phyloP scores from a whole-genome alignment of 208 protist species.

The Crithidia expoeki region DNA sequence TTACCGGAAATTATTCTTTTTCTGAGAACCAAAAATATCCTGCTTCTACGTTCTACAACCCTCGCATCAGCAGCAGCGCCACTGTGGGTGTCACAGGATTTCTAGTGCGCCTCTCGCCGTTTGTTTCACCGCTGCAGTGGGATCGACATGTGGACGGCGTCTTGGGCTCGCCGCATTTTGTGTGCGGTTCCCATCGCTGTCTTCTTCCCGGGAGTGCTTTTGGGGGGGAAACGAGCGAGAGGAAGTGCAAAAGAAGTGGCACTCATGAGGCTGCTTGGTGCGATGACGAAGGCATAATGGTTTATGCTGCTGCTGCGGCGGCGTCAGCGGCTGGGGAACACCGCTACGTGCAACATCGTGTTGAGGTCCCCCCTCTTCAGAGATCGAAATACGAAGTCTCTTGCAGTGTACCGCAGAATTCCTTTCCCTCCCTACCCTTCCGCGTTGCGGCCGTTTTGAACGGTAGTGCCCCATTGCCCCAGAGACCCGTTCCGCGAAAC shows the following conservation, averaged over 20 bases:
- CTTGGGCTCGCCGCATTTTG: slow-evolving; percentile 51
- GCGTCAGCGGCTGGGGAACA: too few relatives aligned
- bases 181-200: slow-evolving; percentile 31
- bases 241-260: background rate
- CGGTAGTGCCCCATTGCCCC: slow-evolving; percentile 46
- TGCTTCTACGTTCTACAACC: background rate
- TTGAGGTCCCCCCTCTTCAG: background rate
- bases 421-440: slow-evolving; percentile 8
- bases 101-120: slow-evolving; percentile 46
- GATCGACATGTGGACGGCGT: slow-evolving; percentile 55
- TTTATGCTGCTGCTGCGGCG: background rate
- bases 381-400: background rate
- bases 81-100: background rate
- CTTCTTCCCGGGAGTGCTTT: background rate
- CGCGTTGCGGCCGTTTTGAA: slow-evolving; percentile 55
- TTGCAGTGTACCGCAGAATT: background rate
- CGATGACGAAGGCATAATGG: background rate
- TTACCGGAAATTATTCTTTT: background rate
- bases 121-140: slow-evolving; percentile 59
- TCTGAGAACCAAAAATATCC: background rate
- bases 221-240: background rate
- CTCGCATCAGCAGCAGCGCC: background rate
- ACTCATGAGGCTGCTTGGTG: background rate
- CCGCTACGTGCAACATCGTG: too few relatives aligned
- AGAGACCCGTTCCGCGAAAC: background rate